A percentile compares a stretch with the other conserved stretches of the same genome.
Evolutionary conservation across 306 rosid genomes (phyloP).

Genomic region (Elaeagnus macrophylla): DNA sequence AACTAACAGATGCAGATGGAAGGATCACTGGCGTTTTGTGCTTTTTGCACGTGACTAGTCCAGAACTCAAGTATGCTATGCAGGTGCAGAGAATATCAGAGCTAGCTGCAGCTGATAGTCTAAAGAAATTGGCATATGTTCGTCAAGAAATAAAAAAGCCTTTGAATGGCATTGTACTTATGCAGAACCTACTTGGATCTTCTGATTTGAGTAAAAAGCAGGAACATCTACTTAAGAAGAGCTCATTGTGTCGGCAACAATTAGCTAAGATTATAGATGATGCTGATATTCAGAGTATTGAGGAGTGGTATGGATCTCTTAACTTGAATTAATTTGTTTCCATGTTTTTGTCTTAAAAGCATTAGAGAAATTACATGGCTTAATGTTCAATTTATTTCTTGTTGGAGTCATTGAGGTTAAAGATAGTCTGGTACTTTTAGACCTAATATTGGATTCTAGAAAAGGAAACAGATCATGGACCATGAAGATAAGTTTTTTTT

Average conservation of each 20-base stretch:
- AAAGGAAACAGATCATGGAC: too few species aligned
- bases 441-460: too few species aligned
- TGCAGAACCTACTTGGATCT: conserved; percentile 33
- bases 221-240: conserved; percentile 21
- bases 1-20: conserved; percentile 26
- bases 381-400: too few species aligned
- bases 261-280: conserved; percentile 30
- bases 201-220: conserved; percentile 31
- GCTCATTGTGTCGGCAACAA: conserved; percentile 33
- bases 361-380: not conserved
- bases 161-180: conserved; percentile 22
- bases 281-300: conserved; percentile 30
- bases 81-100: conserved; percentile 34
- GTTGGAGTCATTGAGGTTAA: too few species aligned
- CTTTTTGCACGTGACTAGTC: conserved; percentile 36
- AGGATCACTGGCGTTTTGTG: conserved; percentile 31
- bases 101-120: conserved; percentile 32
- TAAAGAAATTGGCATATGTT: conserved; percentile 30
- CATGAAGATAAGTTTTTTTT: not conserved
- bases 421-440: too few species aligned
- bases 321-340: too few species aligned
- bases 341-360: not conserved
- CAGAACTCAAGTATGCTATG: conserved; percentile 33
- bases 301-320: conserved; percentile 27
- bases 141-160: conserved; percentile 33